A percentile compares a stretch with the other conserved stretches of the same genome.
Evolutionary conservation across 257 asterid species (phyloP).

Genomic region (Eucommia ulmoides): DNA sequence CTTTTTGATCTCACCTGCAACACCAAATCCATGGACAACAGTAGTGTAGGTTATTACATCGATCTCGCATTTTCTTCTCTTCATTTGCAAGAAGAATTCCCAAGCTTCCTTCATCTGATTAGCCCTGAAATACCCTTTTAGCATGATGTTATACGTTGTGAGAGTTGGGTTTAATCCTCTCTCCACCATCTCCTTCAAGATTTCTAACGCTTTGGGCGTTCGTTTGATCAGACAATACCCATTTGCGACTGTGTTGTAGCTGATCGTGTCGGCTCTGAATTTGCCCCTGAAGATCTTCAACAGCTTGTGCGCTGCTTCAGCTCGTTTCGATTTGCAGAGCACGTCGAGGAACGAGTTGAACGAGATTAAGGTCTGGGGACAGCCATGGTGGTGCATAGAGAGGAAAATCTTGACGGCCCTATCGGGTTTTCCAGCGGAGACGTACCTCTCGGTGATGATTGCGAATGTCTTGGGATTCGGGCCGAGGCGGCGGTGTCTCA

Average conservation of each 20-base stretch:
- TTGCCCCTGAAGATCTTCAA: slow-evolving; percentile 49
- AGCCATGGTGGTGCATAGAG: slow-evolving; percentile 84
- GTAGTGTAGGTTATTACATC: slow-evolving; percentile 90
- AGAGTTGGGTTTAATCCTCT: slow-evolving; percentile 58
- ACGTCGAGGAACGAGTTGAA: slow-evolving; percentile 73
- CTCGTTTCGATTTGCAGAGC: slow-evolving; percentile 70
- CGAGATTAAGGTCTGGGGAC: slow-evolving; percentile 66
- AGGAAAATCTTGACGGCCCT: slow-evolving; percentile 70
- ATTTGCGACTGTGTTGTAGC: slow-evolving; percentile 59
- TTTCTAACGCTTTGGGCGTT: slow-evolving; percentile 53
- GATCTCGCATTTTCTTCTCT: slow-evolving; percentile 56
- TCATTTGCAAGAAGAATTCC: slow-evolving; percentile 83
- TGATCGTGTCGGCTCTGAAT: slow-evolving; percentile 50
- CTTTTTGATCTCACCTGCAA: slow-evolving; percentile 57
- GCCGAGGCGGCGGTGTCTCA: slow-evolving; percentile 53
- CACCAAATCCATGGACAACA: slow-evolving; percentile 79
- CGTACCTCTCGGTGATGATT: slow-evolving; percentile 69
- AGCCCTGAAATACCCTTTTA: slow-evolving; percentile 61
- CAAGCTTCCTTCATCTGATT: slow-evolving; percentile 75
- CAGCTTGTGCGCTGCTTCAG: slow-evolving; percentile 55
- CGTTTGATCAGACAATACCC: slow-evolving; percentile 78
- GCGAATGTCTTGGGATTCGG: slow-evolving; percentile 74
- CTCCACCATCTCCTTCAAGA: slow-evolving; percentile 77
- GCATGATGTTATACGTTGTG: slow-evolving; percentile 61
- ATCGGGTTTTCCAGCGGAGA: slow-evolving; percentile 74